Percentiles rank a stretch among this genome's conserved stretches.
These are phyloP conservation scores for Turritis glabra DNA, from an alignment of 345 rosid genomes.

Conservation along the genomic window DNA sequence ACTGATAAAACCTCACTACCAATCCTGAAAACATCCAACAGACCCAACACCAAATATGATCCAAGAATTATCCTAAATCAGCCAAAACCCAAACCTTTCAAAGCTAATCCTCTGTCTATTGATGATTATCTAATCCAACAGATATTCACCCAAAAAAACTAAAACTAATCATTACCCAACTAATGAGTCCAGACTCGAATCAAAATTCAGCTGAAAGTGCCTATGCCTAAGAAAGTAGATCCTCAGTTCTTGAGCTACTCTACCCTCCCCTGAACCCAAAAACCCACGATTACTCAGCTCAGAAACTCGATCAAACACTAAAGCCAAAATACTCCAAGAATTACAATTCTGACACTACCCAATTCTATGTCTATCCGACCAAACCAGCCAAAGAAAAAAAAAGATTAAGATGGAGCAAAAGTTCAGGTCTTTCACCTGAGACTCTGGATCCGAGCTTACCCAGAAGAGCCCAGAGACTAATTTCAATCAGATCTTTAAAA, in stretches of 20 bases:
- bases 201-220: conserved; percentile 10
- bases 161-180: conserved; percentile 1
- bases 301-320: conserved; percentile 22
- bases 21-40: conserved; percentile 20
- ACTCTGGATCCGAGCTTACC: conserved; percentile 5
- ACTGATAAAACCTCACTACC: conserved; percentile 15
- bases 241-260: conserved; percentile 19
- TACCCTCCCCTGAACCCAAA: not conserved
- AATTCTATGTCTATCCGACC: conserved; percentile 11
- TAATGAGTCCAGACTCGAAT: conserved; percentile 16
- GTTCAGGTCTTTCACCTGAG: conserved; percentile 30
- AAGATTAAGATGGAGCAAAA: conserved; percentile 24
- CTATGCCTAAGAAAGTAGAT: conserved; percentile 14
- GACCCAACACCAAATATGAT: conserved; percentile 12
- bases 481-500: conserved; percentile 10
- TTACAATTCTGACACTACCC: conserved; percentile 12
- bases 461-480: conserved; percentile 18
- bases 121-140: not conserved
- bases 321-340: not conserved
- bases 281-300: not conserved
- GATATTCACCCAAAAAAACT: not conserved
- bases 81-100: conserved; percentile 12
- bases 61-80: not conserved
- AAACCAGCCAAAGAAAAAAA: not conserved
- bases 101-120: not conserved